phyloP scores from a whole-genome alignment of 2,329 filamentous ascomycete genomes.

The Coleophoma crateriformis region DNA sequence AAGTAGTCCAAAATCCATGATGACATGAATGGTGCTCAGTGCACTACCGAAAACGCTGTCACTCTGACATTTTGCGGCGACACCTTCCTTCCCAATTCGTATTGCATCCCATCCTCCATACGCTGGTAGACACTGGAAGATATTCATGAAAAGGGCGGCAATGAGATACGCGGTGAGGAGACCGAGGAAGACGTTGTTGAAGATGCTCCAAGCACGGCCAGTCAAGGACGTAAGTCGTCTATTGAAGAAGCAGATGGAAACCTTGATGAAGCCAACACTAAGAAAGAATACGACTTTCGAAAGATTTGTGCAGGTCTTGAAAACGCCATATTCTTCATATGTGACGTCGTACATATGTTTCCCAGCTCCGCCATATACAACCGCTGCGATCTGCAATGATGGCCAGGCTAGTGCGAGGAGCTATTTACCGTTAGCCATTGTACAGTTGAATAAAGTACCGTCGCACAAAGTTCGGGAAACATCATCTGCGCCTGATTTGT shows the following conservation, averaged over 20 bases:
- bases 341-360: slow-evolving; percentile 27
- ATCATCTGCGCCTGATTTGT: too few relatives aligned
- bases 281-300: slow-evolving; percentile 94
- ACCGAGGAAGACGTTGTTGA: slow-evolving; percentile 26
- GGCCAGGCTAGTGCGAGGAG: slow-evolving; percentile 23
- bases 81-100: slow-evolving; percentile 16
- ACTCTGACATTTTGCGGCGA: slow-evolving; percentile 15
- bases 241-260: slow-evolving; percentile 31
- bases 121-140: slow-evolving; percentile 24
- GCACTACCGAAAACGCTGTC: slow-evolving; percentile 14
- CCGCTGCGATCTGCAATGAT: slow-evolving; percentile 20
- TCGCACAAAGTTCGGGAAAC: background rate
- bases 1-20: slow-evolving; percentile 29
- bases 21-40: slow-evolving; percentile 26
- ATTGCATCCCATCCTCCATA: slow-evolving; percentile 22
- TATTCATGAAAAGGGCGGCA: slow-evolving; percentile 23
- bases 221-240: slow-evolving; percentile 28
- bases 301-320: slow-evolving; percentile 80
- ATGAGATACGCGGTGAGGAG: slow-evolving; percentile 24
- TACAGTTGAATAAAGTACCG: too few relatives aligned
- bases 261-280: slow-evolving; percentile 50
- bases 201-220: slow-evolving; percentile 22
- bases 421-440: background rate
- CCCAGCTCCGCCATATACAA: slow-evolving; percentile 19
- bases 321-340: slow-evolving; percentile 26